Base-by-base conservation (phyloP, 306 rosid genomes). In the cucumber (Cucumis sativus) region DNA sequence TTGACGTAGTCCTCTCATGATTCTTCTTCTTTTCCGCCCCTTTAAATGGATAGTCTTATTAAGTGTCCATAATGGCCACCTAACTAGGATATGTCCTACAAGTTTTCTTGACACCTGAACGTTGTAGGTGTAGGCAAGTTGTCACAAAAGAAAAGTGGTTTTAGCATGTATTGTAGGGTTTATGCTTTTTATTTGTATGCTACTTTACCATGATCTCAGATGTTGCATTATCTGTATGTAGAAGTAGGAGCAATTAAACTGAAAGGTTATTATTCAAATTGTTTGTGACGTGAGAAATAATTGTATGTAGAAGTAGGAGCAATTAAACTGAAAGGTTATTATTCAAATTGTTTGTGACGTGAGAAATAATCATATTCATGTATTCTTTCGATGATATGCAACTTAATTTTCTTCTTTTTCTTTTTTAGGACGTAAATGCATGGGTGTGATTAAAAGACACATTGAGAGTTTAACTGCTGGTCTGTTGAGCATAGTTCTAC, bases 401-500 rank as follows among this genome's bases (percentile, higher is more conserved):
- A 41, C 54, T 68, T 43, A 10, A 68, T 4, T 13, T 47, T 30
- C n/a, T 33, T 74, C 33, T 41, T 66, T 3, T n/a, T 58, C 13
- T 21, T 43, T 80, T 82, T 54, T 82, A 94, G 97, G 93, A 80
- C 88, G 84, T 81, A 94, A 87, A 77, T 82, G 84, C 71, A 78
- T 92, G 88, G 86, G 82, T 84, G 86, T 90, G 84, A 88, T 94
- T 80, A 92, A 90, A 85, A 88, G 89, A 82, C 89, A 92, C 86
- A 84, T 87, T 67, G 95, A 85, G 84, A 83, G 90, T 82, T 81
- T 89, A 55, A 81, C 89, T 75, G 84, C 87, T 70, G 77, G 95
- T 76, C 40, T 85, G 71, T 90, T 87, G 88, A 92, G 84, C 84
- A 82, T 94, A 56, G 88, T 94, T 82, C 84, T 84, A 80, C 96